Evolutionary conservation across 768 basidiomycete genomes (phyloP), one percentile per base, ranked within the genome.

Genomic region (Boletus barrowsii): DNA sequence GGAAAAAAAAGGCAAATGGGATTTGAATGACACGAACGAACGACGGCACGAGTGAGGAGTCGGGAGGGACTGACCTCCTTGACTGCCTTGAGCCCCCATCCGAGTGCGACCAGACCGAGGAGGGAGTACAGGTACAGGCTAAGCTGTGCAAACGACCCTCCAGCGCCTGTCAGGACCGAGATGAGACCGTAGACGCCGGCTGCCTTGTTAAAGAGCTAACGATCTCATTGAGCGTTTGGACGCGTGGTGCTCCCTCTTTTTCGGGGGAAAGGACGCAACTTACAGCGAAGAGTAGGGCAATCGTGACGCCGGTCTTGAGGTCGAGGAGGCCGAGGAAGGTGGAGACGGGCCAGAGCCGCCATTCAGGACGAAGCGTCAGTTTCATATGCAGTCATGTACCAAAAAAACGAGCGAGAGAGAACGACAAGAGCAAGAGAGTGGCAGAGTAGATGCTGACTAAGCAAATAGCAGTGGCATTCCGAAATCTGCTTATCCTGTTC

Each of bases 161-260:
- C 93, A 30, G 90, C 87, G 18, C 95, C 95, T 1, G 88, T 89
- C 55, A 94, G 73, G 53, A 94, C 82, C 6, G 94, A 95, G 54
- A 99, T 86, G 53, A 99, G 82, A 51, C 97, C 97, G 68, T 98
- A 99, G 10, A 98, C 83, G 47, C 97, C 96, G 18, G 97, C 95
- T 47, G 95, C 96, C 75, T 99, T 99, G 81, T 99, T 99, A 60
- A 99, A 77, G 49, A 93, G 74, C 90, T 90, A 64, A 24, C 8
- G 10, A 13, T 46, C 60, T 26, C 37, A 53, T 45, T 63, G 57
- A 58, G 62, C 18, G 43, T 44, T 39, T 20, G 36, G 39, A 48
- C 15, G 30, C n/a, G 42, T 26, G 26, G n/a, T 22, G 44, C 20
- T 37, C 32, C 44, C 44, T 33, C 18, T 18, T 37, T 39, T 41